Base-by-base conservation (phyloP, 225 moss, liverwort and hornwort species). In the Pseudoscleropodium purum region DNA sequence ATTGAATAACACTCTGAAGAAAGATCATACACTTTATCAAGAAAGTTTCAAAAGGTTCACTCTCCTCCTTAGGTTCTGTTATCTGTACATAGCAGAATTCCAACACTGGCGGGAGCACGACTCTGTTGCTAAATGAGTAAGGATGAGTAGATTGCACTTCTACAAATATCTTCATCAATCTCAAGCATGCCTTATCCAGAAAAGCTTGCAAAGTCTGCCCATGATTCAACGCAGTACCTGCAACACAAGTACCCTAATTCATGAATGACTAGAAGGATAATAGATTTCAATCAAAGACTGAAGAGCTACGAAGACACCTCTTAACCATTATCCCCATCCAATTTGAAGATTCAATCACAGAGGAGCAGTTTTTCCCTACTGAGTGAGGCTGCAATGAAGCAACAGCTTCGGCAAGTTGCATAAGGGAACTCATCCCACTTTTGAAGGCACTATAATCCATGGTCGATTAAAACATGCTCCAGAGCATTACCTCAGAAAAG, bases 61-160 rank as follows among this genome's bases (percentile, higher is more conserved):
- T 92, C 84, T 94, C 96, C 85, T 94, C 95, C 79, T 92, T 93
- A 52, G 93, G 88, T 91, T 97, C 96, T 77, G 95, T 94, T 57
- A 99, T 95, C 92, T 97, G 97, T 81, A 95, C 43, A 84, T 97
- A 99, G 89, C 97, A 99, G 88, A 96, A 99, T 68, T 99, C 97
- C 94, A 99, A 90, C 75, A 97, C 94, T 62, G 93, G 94, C 87
- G 97, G 97, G 81, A 99, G 97, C 78, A 97, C 97, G 65, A 89
- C 89, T 90, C 95, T 95, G 93, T 99, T 99, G 93, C 97, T 97
- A 93, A 99, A 99, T 52, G 99, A 97, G 92, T 95, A 99, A 68
- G 99, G 99, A 95, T 99, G 99, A 84, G 92, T 95, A 61, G 92
- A 91, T 95, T 97, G 99, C 87, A 97, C 95, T 96, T 99, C 99